Percentiles rank a stretch among this genome's conserved stretches.
phyloP scores from a whole-genome alignment of 805 yeast genomes.

The Candida broadrunensis region DNA sequence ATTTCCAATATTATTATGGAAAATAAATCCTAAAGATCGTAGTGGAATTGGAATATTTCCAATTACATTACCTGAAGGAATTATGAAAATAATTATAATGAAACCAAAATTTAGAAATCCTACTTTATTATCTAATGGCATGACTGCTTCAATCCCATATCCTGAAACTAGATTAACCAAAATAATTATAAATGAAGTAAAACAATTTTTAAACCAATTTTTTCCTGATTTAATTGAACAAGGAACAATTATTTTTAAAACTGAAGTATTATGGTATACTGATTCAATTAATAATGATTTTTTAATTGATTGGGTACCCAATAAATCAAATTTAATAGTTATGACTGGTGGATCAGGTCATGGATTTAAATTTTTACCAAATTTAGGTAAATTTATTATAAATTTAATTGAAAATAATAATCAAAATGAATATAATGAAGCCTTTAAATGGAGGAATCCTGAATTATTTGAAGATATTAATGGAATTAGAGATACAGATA shows the following conservation, averaged over 20 bases:
- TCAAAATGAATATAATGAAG: slow-evolving; percentile 2
- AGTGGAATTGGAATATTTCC: slow-evolving; percentile 36
- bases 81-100: slow-evolving; percentile 32
- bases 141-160: slow-evolving; percentile 25
- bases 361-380: slow-evolving; percentile 34
- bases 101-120: slow-evolving; percentile 35
- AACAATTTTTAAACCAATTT: slow-evolving; percentile 8
- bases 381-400: slow-evolving; percentile 22
- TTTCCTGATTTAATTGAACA: slow-evolving; percentile 9
- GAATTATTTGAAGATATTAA: slow-evolving; percentile 1
- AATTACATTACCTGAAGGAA: slow-evolving; percentile 29
- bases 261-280: slow-evolving; percentile 29
- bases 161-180: slow-evolving; percentile 12
- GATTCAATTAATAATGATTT: slow-evolving; percentile 33
- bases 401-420: slow-evolving; percentile 6
- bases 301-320: slow-evolving; percentile 30
- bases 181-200: slow-evolving; percentile 11
- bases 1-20: slow-evolving; percentile 33
- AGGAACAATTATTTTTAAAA: slow-evolving; percentile 5
- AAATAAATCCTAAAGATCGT: slow-evolving; percentile 20
- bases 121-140: slow-evolving; percentile 8
- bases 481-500: slow-evolving; percentile 2
- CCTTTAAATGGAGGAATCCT: slow-evolving; percentile 14
- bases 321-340: slow-evolving; percentile 21
- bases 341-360: slow-evolving; percentile 41